Conservation (phyloP, 2,329 filamentous ascomycete genomes). For the Neofusicoccum sp. region DNA sequence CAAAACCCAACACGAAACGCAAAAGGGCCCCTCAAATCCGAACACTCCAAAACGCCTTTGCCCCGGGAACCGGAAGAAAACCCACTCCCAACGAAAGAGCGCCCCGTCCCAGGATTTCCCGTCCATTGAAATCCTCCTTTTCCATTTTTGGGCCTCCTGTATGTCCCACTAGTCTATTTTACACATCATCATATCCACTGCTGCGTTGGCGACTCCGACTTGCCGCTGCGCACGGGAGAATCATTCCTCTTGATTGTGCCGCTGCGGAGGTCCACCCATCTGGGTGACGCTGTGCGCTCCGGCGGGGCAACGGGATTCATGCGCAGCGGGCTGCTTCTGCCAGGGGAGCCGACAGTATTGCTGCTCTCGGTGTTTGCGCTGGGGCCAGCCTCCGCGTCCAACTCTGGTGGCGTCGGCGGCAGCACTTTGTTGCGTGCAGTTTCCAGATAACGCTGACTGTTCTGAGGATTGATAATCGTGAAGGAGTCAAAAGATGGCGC, state of each 20-base stretch:
- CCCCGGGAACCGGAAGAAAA: too few relatives aligned
- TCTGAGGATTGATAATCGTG: conserved; percentile 24
- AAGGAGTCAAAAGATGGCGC: not conserved
- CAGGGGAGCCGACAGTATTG: not conserved
- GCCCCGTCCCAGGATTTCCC: not conserved
- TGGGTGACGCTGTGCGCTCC: conserved; percentile 9
- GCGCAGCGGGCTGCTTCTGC: not conserved
- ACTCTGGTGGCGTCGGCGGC: conserved; percentile 28
- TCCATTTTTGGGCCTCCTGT: not conserved
- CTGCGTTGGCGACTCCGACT: not conserved
- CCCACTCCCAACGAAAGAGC: conserved; percentile 1
- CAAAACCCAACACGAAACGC: conserved; percentile 8
- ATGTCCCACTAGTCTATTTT: conserved; percentile 5
- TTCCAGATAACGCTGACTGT: conserved; percentile 31
- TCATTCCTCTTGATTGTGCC: conserved; percentile 5
- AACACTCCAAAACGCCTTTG: conserved; percentile 1
- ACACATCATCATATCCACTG: conserved; percentile 9
- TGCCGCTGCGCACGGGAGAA: not conserved
- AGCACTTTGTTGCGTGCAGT: conserved; percentile 35
- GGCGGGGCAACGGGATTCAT: not conserved
- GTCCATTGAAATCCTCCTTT: not conserved
- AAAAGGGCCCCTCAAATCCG: conserved; percentile 3
- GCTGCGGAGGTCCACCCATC: conserved; percentile 7
- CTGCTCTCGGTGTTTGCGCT: not conserved
- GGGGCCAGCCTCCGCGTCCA: not conserved